Conservation (phyloP, 768 basidiomycete genomes). For the Xerocomellus intermedius region DNA sequence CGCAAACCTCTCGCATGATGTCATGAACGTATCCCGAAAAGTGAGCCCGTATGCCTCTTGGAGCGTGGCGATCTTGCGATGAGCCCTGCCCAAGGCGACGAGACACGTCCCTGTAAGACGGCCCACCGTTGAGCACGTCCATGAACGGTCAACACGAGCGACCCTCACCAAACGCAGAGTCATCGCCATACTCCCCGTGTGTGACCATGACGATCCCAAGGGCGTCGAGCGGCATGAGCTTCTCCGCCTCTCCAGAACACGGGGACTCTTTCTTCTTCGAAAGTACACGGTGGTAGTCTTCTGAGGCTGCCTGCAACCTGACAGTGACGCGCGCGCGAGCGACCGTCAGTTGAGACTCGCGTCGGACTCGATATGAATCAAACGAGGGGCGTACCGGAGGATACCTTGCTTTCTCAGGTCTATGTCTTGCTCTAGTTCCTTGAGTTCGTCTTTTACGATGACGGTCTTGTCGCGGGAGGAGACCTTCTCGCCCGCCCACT, state of each 20-base stretch:
- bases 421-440: conserved; percentile 79
- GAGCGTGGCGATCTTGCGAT: conserved; percentile 79
- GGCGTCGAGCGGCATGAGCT: conserved; percentile 72
- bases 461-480: conserved; percentile 78
- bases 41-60: conserved; percentile 79
- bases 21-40: conserved; percentile 71
- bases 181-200: conserved; percentile 78
- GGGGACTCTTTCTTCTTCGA: conserved; percentile 75
- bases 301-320: conserved; percentile 72
- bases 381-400: conserved; percentile 51
- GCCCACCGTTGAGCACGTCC: neutral
- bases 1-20: conserved; percentile 59
- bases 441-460: conserved; percentile 70
- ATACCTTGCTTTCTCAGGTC: conserved; percentile 76
- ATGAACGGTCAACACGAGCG: conserved; percentile 2
- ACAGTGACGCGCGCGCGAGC: neutral
- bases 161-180: conserved; percentile 65
- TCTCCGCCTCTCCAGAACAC: conserved; percentile 59
- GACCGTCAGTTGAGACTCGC: conserved; percentile 1
- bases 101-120: conserved; percentile 60
- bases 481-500: conserved; percentile 93
- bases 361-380: neutral
- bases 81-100: conserved; percentile 73
- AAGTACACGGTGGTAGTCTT: conserved; percentile 66
- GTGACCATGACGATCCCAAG: conserved; percentile 85